Conservation (phyloP, 2,329 filamentous ascomycete species). For the Fusarium mundagurra region DNA sequence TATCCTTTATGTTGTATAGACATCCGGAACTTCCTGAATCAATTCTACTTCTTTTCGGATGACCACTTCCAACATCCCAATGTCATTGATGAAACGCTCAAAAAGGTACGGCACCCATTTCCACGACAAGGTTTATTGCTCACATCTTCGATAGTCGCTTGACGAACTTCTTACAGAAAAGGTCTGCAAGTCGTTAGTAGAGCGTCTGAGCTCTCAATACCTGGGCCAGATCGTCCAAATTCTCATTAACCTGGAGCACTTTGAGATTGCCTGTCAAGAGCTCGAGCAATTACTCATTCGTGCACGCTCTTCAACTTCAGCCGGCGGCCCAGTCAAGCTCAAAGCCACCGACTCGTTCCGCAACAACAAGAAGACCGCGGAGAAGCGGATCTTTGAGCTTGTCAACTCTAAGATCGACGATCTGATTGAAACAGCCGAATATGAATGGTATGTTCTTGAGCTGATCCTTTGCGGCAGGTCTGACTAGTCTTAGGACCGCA, state of each 20-base stretch:
- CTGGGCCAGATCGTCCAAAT: conserved; percentile 98
- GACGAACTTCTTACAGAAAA: conserved; percentile 94
- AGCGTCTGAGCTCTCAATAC: conserved; percentile 90
- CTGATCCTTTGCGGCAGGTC: background rate
- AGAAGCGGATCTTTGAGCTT: conserved; percentile 97
- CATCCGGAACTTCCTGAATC: conserved; percentile 95
- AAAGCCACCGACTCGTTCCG: conserved; percentile 87
- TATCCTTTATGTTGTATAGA: conserved; percentile 98
- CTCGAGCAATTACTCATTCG: conserved; percentile 87
- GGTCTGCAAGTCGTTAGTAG: conserved; percentile 89
- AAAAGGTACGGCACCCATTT: conserved; percentile 63
- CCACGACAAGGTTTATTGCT: background rate
- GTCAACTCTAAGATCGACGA: conserved; percentile 99
- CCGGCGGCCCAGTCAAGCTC: conserved; percentile 81
- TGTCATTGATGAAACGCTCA: conserved; percentile 90
- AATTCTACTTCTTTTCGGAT: conserved; percentile 97
- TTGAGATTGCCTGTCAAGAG: conserved; percentile 91
- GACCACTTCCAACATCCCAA: conserved; percentile 93
- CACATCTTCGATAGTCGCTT: conserved; percentile 71
- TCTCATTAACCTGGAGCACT: conserved; percentile 95
- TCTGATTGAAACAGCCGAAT: conserved; percentile 95
- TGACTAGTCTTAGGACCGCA: conserved; percentile 54
- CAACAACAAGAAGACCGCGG: conserved; percentile 92
- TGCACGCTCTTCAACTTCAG: conserved; percentile 82
- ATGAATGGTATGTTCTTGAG: conserved; percentile 75